Evolutionary conservation across 1,139 yeast genomes (phyloP), one percentile per base, ranked within the genome.

Genomic region (Kurtzmaniella quercitrusa): DNA sequence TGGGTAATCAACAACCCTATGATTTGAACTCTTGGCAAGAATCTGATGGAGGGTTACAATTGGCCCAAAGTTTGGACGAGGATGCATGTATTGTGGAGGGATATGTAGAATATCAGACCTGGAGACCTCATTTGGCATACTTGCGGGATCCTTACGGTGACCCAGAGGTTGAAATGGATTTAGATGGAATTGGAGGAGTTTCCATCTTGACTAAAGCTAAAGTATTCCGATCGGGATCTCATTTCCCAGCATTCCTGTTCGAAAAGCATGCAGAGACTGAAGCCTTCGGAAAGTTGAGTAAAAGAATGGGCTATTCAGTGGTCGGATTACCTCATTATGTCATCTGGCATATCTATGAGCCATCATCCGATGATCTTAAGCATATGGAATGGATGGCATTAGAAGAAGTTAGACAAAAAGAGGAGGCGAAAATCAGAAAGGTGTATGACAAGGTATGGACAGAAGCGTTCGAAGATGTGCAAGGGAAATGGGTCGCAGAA

Each of bases 361-460:
- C 96, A 17, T 83, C 91, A 7, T 75, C 82, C 3, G 95, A 86
- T 56, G 95, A 87, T 67, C 71, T 86, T 65, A 85, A 87, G 65
- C 95, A 89, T 60, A 89, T 89, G 96, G 95, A 86, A 60, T 88
- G 95, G 95, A 86, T 89, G 95, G 96, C 95, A 1, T 79, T 86
- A 56, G 96, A 89, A 63, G 96, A 89, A 62, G 81, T 81, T 46
- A 78, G 94, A 51, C 81, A 79, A 55, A 70, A 77, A 50, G 85
- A 80, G 59, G 89, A 85, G 56, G 80, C 78, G 41, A 77, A 79
- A 59, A 70, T 82, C 48, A 77, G 77, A 56, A 82, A 81, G 58
- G 79, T 83, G 45, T 86, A 86, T 62, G 84, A 85, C 52, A 81
- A 81, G 56, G 81, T 82, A 24, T 88, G 93, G 88, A 78, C 73